These are phyloP conservation scores for Saccharomyces kudriavzevii DNA, from an alignment of 805 yeast genomes.

Conservation along the genomic window DNA sequence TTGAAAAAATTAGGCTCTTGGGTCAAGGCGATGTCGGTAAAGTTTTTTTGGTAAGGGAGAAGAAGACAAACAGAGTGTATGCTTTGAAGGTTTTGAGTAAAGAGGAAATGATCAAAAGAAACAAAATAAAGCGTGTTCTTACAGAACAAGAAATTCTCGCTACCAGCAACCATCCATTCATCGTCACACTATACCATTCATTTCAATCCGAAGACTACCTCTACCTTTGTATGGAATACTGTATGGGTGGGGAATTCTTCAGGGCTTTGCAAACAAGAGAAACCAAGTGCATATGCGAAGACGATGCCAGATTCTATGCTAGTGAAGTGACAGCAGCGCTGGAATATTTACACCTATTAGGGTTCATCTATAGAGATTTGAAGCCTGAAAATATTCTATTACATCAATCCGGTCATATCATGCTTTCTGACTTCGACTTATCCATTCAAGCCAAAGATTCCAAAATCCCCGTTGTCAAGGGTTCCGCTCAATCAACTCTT, in stretches of 20 bases:
- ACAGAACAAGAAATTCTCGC: conserved; percentile 97
- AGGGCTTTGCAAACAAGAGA: conserved; percentile 88
- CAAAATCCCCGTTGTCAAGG: conserved; percentile 52
- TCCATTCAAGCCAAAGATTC: conserved; percentile 78
- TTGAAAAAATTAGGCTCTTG: conserved; percentile 79
- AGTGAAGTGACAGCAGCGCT: conserved; percentile 96
- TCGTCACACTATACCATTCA: conserved; percentile 90
- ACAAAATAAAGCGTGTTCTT: conserved; percentile 86
- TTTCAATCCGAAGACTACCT: conserved; percentile 89
- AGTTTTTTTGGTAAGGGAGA: conserved; percentile 85
- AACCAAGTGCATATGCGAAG: conserved; percentile 76
- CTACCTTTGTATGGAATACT: conserved; percentile 94
- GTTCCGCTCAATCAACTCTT: conserved; percentile 29
- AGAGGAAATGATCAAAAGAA: conserved; percentile 89
- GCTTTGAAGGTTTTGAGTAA: conserved; percentile 92
- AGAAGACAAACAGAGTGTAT: conserved; percentile 60
- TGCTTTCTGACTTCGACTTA: conserved; percentile 93
- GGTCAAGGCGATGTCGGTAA: conserved; percentile 98
- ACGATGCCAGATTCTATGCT: conserved; percentile 88
- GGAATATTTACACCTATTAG: conserved; percentile 93
- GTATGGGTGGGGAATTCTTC: conserved; percentile 99
- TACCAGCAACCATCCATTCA: conserved; percentile 93
- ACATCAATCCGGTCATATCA: conserved; percentile 96
- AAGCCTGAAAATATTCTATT: conserved; percentile 92
- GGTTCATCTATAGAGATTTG: conserved; percentile 90